Evolutionary conservation across 768 basidiomycete species (phyloP), one percentile per base, ranked within the genome.

Genomic region (Russula sp.): DNA sequence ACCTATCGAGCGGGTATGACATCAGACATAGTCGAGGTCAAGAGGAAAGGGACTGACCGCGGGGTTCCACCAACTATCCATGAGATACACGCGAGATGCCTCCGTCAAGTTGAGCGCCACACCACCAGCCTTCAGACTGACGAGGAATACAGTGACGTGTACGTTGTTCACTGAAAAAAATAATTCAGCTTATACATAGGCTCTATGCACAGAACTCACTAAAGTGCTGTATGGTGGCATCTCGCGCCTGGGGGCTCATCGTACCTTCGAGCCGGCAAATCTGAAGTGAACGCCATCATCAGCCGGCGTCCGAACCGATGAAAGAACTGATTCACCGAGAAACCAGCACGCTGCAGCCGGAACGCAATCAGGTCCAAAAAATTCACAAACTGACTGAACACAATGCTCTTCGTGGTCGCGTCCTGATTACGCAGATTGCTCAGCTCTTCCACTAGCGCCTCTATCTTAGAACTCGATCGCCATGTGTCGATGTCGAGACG

Each of bases 51-150:
- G 54, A 61, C 59, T 47, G 55, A 88, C 90, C n/a, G 93, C 93
- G 7, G 95, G 95, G 71, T 98, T 98, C 95, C 95, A 96, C 93
- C 93, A 96, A 66, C 88, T 90, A 71, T 96, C 96, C 93, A 98
- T 96, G 69, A 97, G 81, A 73, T 93, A 96, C 20, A 97, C 93
- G 32, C 91, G 88, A 38, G 90, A 93, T 0, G 94, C 94, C 72
- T 92, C 91, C 0, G 91, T 93, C 67, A 94, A 72, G 71, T 94
- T 94, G 53, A 96, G 78, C 3, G 91, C 92, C 5, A 93, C 93
- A 71, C 95, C 95, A 52, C 96, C 96, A 1, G 96, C 96, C 73
- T 97, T 98, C 70, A 99, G 77, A 65, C 88, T 90, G 69, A 99
- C 93, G 29, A 99, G 82, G 77, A 99, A 98, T n/a, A 99, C 91